These are phyloP conservation scores for Tulasnella sp. DNA, from an alignment of 768 basidiomycete species.

Conservation along the genomic window DNA sequence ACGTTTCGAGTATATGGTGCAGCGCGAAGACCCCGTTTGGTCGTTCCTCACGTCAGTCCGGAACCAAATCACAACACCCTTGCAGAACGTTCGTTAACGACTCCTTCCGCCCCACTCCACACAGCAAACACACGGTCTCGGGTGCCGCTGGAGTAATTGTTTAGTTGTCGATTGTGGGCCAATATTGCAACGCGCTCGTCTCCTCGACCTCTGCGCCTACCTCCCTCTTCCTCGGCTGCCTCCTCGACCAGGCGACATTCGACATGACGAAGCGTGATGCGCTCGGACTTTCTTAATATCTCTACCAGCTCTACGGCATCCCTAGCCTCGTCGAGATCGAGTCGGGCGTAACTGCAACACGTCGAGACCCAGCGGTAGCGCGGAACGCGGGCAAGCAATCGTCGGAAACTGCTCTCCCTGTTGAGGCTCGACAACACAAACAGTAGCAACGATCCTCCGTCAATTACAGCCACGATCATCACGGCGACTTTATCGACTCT, in stretches of 20 bases:
- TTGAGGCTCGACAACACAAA: background rate
- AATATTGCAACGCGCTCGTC: too few relatives aligned
- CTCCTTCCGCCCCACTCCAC: too few relatives aligned
- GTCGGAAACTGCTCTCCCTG: too few relatives aligned
- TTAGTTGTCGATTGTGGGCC: slow-evolving; percentile 56
- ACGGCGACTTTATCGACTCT: background rate
- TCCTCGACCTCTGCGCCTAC: background rate
- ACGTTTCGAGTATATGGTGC: too few relatives aligned
- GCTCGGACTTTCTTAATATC: background rate
- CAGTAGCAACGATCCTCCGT: background rate
- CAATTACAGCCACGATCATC: background rate
- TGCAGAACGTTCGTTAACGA: too few relatives aligned
- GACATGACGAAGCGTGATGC: slow-evolving; percentile 24
- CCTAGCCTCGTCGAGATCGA: background rate
- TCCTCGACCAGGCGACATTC: slow-evolving; percentile 17
- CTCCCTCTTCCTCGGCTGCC: slow-evolving; percentile 19
- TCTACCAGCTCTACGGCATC: background rate
- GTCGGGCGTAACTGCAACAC: background rate
- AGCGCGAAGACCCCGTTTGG: too few relatives aligned
- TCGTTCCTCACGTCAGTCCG: too few relatives aligned
- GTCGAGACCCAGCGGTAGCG: background rate
- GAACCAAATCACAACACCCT: too few relatives aligned
- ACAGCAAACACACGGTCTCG: too few relatives aligned
- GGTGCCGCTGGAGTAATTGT: background rate
- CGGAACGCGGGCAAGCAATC: background rate